Base-by-base conservation (phyloP, 1,284 basidiomycete species). In the Pascua guehoae region DNA sequence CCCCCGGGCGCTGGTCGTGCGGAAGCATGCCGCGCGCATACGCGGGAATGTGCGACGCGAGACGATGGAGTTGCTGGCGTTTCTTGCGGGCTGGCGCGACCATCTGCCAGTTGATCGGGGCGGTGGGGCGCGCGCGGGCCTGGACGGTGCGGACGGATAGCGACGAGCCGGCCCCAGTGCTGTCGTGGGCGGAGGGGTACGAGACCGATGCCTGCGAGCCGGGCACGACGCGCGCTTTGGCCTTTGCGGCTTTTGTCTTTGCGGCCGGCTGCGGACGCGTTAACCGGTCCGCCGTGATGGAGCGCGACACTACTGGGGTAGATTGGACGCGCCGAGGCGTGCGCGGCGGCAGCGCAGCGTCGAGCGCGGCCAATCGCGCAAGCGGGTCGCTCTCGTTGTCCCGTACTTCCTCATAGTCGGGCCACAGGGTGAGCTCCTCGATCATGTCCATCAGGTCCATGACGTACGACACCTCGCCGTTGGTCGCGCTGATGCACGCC, bases 371-470 rank as follows among this genome's bases (percentile, higher is more conserved):
- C 5, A 62, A 52, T 1, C 45, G 24, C 16, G 44, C 37, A 42
- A 56, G 56, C 8, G 55, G 53, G 24, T 55, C 56, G 9, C 48
- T 46, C 38, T 60, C 58, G 8, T 16, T 32, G n/a, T 58, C 47
- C 16, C 58, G 52, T 1, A 63, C 57, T 11, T 60, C 63, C 36
- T 69, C 64, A 16, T 64, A 67, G 48, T 73, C 64, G 9, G 68
- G 67, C 68, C 71, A 74, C 42, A 61, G 52, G 11, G 60, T 66
- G 39, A 75, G 65, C 47, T 74, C 73, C 24, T 47, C 58, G 39
- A 77, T 47, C 4, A 73, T 51, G 44, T 71, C 69, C 65, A 72
- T 68, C 17, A 77, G 67, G 50, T 76, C 72, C 62, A 77, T 71
- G 0, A 70, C 71, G 1, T 53, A 60, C 2, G 63, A 59, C 15